Conservation (phyloP, 495 filamentous ascomycete species). For the Podospora anserina region DNA sequence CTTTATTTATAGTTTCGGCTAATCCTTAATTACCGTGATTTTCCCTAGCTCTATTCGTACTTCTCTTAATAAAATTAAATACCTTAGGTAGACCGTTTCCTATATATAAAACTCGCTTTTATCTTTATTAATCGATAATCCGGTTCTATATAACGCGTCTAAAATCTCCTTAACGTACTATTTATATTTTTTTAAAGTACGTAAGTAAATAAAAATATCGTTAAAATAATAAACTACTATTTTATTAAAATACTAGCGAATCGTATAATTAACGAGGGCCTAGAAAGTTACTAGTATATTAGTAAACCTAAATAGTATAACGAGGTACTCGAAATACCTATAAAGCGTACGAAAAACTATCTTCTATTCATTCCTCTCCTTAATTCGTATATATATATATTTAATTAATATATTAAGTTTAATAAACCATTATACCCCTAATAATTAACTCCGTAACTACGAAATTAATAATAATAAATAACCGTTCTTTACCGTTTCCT, state of each 20-base stretch:
- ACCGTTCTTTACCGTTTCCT: neutral
- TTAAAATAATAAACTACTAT: conserved; percentile 1
- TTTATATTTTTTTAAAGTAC: too few relatives aligned
- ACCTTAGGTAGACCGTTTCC: too few relatives aligned
- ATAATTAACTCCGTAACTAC: neutral
- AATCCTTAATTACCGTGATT: too few relatives aligned
- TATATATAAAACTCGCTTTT: too few relatives aligned
- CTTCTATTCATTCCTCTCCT: neutral
- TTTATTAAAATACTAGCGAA: neutral
- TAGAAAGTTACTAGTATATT: conserved; percentile 2
- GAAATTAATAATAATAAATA: conserved; percentile 4
- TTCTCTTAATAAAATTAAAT: too few relatives aligned
- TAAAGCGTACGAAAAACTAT: neutral
- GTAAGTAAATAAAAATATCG: too few relatives aligned
- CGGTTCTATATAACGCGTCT: too few relatives aligned
- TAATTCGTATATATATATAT: conserved; percentile 2
- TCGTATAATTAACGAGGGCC: neutral
- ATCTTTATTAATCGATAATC: too few relatives aligned
- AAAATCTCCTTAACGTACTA: too few relatives aligned
- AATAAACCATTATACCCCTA: neutral
- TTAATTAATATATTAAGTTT: neutral
- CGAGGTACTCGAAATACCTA: neutral
- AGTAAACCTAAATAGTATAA: neutral
- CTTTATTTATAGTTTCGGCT: neutral
- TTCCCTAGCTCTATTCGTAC: too few relatives aligned